Evolutionary conservation across 768 basidiomycete genomes (phyloP), one percentile per base, ranked within the genome.

Genomic region (Peribolospora kevripleyi): DNA sequence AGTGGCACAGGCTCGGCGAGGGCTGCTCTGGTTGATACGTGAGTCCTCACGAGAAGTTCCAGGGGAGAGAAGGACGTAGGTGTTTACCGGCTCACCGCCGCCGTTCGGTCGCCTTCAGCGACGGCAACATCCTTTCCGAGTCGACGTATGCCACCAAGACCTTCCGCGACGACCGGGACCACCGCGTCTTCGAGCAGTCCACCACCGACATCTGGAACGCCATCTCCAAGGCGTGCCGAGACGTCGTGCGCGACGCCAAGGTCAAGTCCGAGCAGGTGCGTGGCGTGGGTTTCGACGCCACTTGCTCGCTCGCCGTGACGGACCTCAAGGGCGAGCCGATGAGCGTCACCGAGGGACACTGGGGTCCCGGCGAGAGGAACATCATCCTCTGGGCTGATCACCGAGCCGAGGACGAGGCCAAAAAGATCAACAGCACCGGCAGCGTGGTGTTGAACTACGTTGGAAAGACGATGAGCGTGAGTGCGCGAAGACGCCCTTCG

Each of bases 311-410:
- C 46, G 87, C 90, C 0, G 90, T 95, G 25, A 72, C 79, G 0
- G 79, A 84, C 64, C 68, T 75, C 51, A 65, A 79, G 11, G 87
- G 87, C 5, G 69, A 75, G 45, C 82, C 88, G 0, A 71, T 93
- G 25, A 69, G 71, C 6, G 79, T 98, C 43, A 84, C 81, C 3
- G 76, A 74, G 49, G 83, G 81, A 0, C 69, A 74, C 2, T 61
- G 56, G 55, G 54, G 49, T 14, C 9, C 46, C 14, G 49, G 46
- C 3, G 52, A 9, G 1, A 75, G 84, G 58, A 87, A 95, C 66
- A 74, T 95, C 57, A 76, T 97, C 47, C 73, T 98, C 1, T 98
- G 91, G 93, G 91, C 90, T 3, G 90, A 97, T 68, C 88, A 93
- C 68, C 76, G 91, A 51, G 91, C 93, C 0, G 81, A 85, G 69